Conservation (phyloP, 108 stramenopile species). For the Craspedostauros australis region DNA sequence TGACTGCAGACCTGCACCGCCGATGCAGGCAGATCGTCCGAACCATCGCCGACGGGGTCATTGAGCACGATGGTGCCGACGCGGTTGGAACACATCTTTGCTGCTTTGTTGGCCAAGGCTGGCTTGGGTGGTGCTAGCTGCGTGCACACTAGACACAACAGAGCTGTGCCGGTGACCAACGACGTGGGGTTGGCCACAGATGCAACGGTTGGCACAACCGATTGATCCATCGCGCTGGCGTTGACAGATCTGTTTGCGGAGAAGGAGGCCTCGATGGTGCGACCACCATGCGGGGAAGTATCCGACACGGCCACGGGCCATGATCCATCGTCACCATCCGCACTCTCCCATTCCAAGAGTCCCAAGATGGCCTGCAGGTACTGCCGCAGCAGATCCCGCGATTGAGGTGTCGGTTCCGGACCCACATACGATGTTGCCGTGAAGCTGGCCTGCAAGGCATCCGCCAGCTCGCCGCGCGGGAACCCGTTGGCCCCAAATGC, state of each 20-base stretch:
- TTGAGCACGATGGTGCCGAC: constrained; percentile 50
- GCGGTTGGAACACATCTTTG: constrained; percentile 57
- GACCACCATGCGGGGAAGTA: too few species aligned
- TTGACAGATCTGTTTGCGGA: too few species aligned
- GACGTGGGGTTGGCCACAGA: constrained; percentile 35
- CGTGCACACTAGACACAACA: constrained; percentile 67
- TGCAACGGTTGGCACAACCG: too few species aligned
- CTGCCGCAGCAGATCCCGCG: constrained; percentile 53
- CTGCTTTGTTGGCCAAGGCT: constrained; percentile 67
- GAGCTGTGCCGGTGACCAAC: constrained; percentile 60
- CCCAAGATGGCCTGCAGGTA: constrained; percentile 77
- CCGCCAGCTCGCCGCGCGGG: constrained; percentile 76
- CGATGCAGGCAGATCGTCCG: constrained; percentile 23
- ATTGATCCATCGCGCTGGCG: neutral
- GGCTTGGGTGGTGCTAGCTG: constrained; percentile 58
- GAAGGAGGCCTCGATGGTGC: too few species aligned
- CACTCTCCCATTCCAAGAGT: constrained; percentile 58
- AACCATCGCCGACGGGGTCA: constrained; percentile 1
- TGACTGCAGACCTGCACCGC: constrained; percentile 56
- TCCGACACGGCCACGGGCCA: too few species aligned
- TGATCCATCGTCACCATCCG: neutral
- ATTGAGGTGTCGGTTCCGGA: constrained; percentile 52
- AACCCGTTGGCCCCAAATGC: constrained; percentile 83
- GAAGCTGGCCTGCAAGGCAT: constrained; percentile 71
- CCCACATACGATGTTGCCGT: constrained; percentile 81